Base-by-base conservation (phyloP, 2,329 filamentous ascomycete species). In the Fusarium buharicum region DNA sequence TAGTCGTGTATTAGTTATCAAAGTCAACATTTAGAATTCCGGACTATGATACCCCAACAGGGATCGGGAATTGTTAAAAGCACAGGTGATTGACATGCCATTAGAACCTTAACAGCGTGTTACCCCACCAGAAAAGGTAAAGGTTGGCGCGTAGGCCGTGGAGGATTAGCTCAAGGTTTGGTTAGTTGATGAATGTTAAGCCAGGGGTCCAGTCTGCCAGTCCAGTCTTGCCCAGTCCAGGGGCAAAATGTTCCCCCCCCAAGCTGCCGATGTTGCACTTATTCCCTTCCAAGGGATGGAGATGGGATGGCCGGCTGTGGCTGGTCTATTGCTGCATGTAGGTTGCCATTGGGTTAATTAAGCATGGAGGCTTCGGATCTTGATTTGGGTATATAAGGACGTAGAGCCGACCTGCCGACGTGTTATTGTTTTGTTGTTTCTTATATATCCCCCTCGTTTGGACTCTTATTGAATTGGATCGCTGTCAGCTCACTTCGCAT, bases 31-130 rank as follows among this genome's bases (percentile, higher is more conserved):
- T 43, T 17, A 47, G 31, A 48, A 39, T 28, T 24, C 33, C 31
- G 22, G 31, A 30, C 48, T 20, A 48, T 60, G 55, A 24, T 22
- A 57, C 40, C 27, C 28, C 44, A 27, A 24, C 17, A 50, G 60
- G 17, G 49, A 41, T 31, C 36, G 51, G 40, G 50, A 52, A 46
- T 46, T 50, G 36, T 12, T 8, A 30, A 38, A 27, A 45, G 40
- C 50, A 48, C 16, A n/a, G 34, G 31, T 44, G 50, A 62, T 61
- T 38, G 30, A 64, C 60, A 64, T 51, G 50, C 49, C 46, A 58
- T 48, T 33, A 22, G 36, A 46, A 27, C 50, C 44, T 41, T 37
- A 45, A 17, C 30, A 47, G 12, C 38, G 39, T 38, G 37, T 18
- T 20, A 55, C 45, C 43, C 43, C 47, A 39, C 47, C 24, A 12